Base-by-base conservation (phyloP, 495 filamentous ascomycete species). In the Penicillium cataractarum region DNA sequence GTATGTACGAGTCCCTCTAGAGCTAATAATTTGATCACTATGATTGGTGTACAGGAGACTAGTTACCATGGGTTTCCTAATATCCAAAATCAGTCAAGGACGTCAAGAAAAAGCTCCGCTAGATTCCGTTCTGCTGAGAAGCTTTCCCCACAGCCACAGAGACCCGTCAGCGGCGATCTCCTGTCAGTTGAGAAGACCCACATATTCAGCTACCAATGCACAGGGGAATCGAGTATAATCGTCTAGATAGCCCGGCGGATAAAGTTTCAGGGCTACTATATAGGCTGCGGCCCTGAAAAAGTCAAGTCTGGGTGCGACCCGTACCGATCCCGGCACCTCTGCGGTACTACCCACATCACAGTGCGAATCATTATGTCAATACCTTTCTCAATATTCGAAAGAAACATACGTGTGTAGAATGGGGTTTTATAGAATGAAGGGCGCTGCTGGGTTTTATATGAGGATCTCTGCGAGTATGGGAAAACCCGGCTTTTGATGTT, bases 321-420 rank as follows among this genome's bases (percentile, higher is more conserved):
- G 55, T 27, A 40, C 52, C 39, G 31, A 32, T 48, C 31, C 48
- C 49, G 19, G 57, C 13, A 32, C 54, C 32, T 27, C 35, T 60
- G 39, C 62, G 58, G 61, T 52, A 51, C 62, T 21, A 49, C 35
- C n/a, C 52, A 22, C 29, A 40, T 60, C 50, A 46, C 29, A 7
- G 29, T 31, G 29, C 29, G 29, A 7, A 31, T 31, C 29, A 31
- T 31, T 31, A 31, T 31, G n/a, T n/a, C n/a, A n/a, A n/a, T n/a
- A n/a, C n/a, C n/a, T n/a, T n/a, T n/a, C n/a, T n/a, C n/a, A n/a
- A n/a, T n/a, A n/a, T n/a, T n/a, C n/a, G n/a, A n/a, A n/a, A n/a
- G n/a, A n/a, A n/a, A n/a, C n/a, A n/a, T n/a, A n/a, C n/a, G n/a
- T n/a, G n/a, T n/a, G n/a, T n/a, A n/a, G n/a, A n/a, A n/a, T n/a